A percentile compares a stretch with the other conserved stretches of the same genome.
Evolutionary conservation across 2,329 filamentous ascomycete genomes (phyloP).

Genomic region (Tothia fuscella): DNA sequence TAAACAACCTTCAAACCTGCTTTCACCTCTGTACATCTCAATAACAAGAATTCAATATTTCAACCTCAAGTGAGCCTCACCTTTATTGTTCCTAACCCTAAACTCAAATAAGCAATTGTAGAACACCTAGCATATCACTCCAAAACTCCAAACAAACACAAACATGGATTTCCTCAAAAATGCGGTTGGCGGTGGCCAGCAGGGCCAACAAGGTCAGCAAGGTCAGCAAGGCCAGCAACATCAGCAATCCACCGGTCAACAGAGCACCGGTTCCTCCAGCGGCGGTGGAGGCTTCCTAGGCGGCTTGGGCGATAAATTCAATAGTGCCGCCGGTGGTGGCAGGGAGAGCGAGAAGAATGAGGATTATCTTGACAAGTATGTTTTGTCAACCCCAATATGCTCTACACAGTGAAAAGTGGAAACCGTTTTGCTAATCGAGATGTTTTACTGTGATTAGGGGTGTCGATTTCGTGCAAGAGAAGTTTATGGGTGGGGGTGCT

Average conservation of each 20-base stretch:
- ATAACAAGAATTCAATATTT: too few species aligned
- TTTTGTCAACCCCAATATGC: background rate
- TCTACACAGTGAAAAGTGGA: background rate
- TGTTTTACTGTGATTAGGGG: background rate
- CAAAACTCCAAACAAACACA: background rate
- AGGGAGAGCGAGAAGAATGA: conserved; percentile 68
- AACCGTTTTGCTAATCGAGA: background rate
- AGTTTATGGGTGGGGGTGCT: conserved; percentile 55
- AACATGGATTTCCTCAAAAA: conserved; percentile 10
- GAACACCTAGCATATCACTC: too few species aligned
- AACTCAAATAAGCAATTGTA: too few species aligned
- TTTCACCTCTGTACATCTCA: too few species aligned
- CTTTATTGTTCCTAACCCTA: too few species aligned
- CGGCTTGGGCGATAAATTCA: conserved; percentile 58
- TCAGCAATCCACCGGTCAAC: background rate
- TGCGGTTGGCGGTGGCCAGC: background rate
- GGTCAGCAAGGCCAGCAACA: background rate
- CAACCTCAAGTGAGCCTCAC: too few species aligned
- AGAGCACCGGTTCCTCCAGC: conserved; percentile 12
- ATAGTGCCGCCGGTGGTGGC: conserved; percentile 61
- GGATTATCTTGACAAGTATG: conserved; percentile 66
- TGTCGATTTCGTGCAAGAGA: conserved; percentile 49
- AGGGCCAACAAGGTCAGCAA: background rate
- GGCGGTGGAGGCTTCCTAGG: conserved; percentile 38
- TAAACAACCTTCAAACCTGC: too few species aligned